Base-by-base conservation (phyloP, 805 yeast genomes). In the Pichia manshurica region DNA sequence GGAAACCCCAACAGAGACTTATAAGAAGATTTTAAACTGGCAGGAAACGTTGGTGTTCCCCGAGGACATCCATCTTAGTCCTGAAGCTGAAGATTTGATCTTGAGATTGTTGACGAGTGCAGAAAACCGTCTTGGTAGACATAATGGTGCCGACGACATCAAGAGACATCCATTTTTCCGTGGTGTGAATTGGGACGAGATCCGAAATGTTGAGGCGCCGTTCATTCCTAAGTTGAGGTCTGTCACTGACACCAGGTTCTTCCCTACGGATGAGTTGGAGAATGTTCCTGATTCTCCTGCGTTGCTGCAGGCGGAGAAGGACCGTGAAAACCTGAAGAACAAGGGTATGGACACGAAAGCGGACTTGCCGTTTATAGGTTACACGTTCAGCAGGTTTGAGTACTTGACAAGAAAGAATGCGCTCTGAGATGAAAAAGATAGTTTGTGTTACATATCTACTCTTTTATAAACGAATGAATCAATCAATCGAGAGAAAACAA, bases 221-320 rank as follows among this genome's bases (percentile, higher is more conserved):
- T 89, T 89, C 59, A 85, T 93, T 56, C 96, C 99, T 22, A 86
- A 88, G 61, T 75, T 93, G 61, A 79, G 89, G 56, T 84, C 95
- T 12, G 84, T 91, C 51, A 91, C 98, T 5, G 99, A 93, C 65
- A 93, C 99, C 0, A 76, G 97, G 57, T 91, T 91, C 72, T 93
- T 93, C 88, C 98, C 99, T 37, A 88, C 96, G 2, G 98, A 91
- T 64, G 99, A 91, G 62, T 73, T 91, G 59, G 96, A 91, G 65
- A 87, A 87, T 59, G 89, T 91, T 44, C 96, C 98, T 2, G 97
- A 90, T 59, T 81, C 87, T 40, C 96, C 96, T 12, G 83, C 82
- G 4, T 70, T 77, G 62, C 74, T 77, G 61, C 74, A 72, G 61
- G 88, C 89, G 28, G 83, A 82, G 56, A 76, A 77, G 57, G 84